A percentile compares a stretch with the other conserved stretches of the same genome.
These are phyloP conservation scores for Aspergillus sp. DNA, from an alignment of 2,329 filamentous ascomycete genomes.

Conservation along the genomic window DNA sequence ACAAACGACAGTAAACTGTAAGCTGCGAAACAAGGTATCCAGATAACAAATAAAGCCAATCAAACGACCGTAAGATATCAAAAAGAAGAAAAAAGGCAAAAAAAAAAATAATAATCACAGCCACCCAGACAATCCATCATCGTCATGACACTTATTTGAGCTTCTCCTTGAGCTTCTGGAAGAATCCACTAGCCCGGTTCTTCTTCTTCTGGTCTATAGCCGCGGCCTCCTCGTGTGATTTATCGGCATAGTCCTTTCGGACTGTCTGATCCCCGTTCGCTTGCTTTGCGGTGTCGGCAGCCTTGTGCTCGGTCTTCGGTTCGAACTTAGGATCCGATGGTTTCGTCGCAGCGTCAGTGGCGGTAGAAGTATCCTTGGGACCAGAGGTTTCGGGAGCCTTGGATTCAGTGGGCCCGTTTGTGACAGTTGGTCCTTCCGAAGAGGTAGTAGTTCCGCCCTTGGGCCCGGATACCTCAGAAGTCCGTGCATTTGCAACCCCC, in stretches of 20 bases:
- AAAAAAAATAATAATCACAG: too few relatives aligned
- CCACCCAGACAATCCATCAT: too few relatives aligned
- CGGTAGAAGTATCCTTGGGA: neutral
- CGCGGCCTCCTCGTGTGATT: conserved; percentile 4
- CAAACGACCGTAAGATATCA: neutral
- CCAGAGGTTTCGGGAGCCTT: neutral
- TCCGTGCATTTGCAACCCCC: conserved; percentile 14
- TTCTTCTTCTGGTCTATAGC: conserved; percentile 50
- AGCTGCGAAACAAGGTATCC: conserved; percentile 13
- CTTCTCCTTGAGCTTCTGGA: conserved; percentile 49
- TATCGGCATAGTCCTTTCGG: neutral
- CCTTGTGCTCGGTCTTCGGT: neutral
- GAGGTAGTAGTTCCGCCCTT: conserved; percentile 1
- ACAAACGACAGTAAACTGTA: neutral
- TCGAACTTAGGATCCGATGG: neutral
- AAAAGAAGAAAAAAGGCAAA: too few relatives aligned
- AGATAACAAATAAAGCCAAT: conserved; percentile 7
- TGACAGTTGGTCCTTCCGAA: conserved; percentile 2
- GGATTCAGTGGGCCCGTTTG: neutral
- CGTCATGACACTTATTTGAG: conserved; percentile 27
- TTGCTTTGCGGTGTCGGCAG: neutral
- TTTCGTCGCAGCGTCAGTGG: neutral
- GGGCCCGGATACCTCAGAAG: conserved; percentile 12
- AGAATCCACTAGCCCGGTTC: conserved; percentile 55
- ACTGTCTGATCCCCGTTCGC: neutral